These are phyloP conservation scores for Elongisporangium undulatum DNA, from an alignment of 352 stramenopile species.

Conservation along the genomic window DNA sequence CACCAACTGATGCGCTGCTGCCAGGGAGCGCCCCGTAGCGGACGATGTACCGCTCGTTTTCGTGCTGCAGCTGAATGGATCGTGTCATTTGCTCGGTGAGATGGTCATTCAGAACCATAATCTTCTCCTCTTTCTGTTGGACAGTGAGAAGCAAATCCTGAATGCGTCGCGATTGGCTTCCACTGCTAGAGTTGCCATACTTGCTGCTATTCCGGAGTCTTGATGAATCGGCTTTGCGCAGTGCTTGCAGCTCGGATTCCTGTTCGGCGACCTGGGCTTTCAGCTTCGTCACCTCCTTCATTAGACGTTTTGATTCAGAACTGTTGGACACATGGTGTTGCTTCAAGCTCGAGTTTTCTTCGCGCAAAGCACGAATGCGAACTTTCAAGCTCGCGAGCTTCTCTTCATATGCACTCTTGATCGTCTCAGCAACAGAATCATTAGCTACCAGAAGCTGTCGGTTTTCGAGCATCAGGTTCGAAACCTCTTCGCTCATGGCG, in stretches of 20 bases:
- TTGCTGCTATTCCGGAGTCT: slow-evolving; percentile 11
- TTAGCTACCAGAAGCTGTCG: slow-evolving; percentile 15
- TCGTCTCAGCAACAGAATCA: slow-evolving; percentile 10
- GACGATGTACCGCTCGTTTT: slow-evolving; percentile 56
- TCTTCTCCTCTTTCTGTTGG: slow-evolving; percentile 70
- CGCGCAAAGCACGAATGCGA: slow-evolving; percentile 39
- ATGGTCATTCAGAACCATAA: slow-evolving; percentile 83
- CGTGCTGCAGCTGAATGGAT: slow-evolving; percentile 67
- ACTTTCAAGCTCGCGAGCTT: slow-evolving; percentile 42
- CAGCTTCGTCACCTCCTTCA: slow-evolving; percentile 49
- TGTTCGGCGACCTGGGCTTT: slow-evolving; percentile 42
- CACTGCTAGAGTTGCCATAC: slow-evolving; percentile 7
- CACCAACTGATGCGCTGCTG: slow-evolving; percentile 5
- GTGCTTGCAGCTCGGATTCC: slow-evolving; percentile 35
- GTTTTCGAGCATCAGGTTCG: slow-evolving; percentile 54
- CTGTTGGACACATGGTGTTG: slow-evolving; percentile 29
- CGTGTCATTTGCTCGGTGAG: slow-evolving; percentile 81
- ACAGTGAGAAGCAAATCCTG: slow-evolving; percentile 43
- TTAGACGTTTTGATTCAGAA: slow-evolving; percentile 34
- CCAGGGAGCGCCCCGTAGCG: slow-evolving; percentile 25
- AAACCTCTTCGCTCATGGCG: slow-evolving; percentile 29
- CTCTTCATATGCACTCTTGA: slow-evolving; percentile 18
- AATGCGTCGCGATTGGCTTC: slow-evolving; percentile 30
- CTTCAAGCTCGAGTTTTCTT: slow-evolving; percentile 51
- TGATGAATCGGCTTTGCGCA: slow-evolving; percentile 20